These are phyloP conservation scores for Citrus trifoliata DNA, from an alignment of 345 rosid species.

Conservation along the genomic window DNA sequence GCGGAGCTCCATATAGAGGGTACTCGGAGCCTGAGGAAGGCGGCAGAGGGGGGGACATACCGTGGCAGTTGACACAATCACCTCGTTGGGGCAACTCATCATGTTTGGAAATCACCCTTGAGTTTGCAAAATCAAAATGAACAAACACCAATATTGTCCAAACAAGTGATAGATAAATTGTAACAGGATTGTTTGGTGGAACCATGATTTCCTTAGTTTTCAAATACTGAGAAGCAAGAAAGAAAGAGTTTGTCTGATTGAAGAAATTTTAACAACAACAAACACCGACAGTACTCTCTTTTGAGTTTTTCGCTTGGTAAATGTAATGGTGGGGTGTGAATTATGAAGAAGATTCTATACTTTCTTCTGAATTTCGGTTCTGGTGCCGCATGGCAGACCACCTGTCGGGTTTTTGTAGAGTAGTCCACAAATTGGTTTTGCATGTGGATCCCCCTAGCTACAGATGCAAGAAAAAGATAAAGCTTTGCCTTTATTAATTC, in stretches of 20 bases:
- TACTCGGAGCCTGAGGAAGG: neutral
- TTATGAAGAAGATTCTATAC: neutral
- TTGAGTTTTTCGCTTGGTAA: neutral
- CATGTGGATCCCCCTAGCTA: neutral
- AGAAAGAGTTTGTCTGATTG: neutral
- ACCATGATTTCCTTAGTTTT: slow-evolving; percentile 13
- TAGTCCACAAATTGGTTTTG: neutral
- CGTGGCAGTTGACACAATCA: slow-evolving; percentile 27
- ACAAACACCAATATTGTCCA: slow-evolving; percentile 12
- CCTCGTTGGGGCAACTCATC: slow-evolving; percentile 14
- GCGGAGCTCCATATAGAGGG: slow-evolving; percentile 20
- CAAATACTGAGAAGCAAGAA: slow-evolving; percentile 2
- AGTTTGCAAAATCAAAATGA: slow-evolving; percentile 12
- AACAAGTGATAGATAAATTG: slow-evolving; percentile 8
- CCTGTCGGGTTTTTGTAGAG: slow-evolving; percentile 31
- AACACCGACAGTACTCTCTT: neutral
- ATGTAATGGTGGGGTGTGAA: neutral
- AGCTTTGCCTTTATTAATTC: neutral
- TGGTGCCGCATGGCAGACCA: slow-evolving; percentile 49
- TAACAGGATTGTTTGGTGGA: neutral
- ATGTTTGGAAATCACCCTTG: slow-evolving; percentile 15
- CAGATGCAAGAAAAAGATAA: neutral
- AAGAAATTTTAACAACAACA: neutral
- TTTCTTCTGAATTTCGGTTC: slow-evolving; percentile 10
- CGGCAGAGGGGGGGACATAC: slow-evolving; percentile 27